Conservation (phyloP, 805 yeast species). For the Ogataea nakhonphanomensis region DNA sequence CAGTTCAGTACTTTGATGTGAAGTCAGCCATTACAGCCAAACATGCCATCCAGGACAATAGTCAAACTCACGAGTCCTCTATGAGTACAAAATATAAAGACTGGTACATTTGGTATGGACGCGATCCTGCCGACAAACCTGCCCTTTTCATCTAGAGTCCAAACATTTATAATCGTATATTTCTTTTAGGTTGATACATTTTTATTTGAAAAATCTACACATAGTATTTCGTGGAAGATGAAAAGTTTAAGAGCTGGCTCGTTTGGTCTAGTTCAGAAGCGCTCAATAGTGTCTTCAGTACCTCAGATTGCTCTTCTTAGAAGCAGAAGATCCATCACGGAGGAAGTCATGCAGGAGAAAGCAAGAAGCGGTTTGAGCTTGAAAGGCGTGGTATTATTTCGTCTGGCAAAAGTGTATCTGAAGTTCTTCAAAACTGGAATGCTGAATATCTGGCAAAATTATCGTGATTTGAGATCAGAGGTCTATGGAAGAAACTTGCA, state of each 20-base stretch:
- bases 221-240: not conserved
- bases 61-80: constrained; percentile 4
- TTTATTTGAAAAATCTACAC: constrained; percentile 3
- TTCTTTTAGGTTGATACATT: constrained; percentile 7
- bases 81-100: constrained; percentile 45
- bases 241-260: not conserved
- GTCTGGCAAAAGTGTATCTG: constrained; percentile 28
- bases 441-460: constrained; percentile 49
- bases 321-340: not conserved
- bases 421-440: constrained; percentile 59
- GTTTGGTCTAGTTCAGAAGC: not conserved
- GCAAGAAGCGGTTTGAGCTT: constrained; percentile 5
- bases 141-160: constrained; percentile 10
- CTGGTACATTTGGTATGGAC: constrained; percentile 67
- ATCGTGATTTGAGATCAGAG: constrained; percentile 25
- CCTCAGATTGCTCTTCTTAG: constrained; percentile 23
- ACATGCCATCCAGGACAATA: constrained; percentile 36
- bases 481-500: constrained; percentile 29
- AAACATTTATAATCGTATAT: constrained; percentile 2
- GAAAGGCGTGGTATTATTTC: constrained; percentile 14
- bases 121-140: constrained; percentile 60
- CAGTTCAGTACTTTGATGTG: constrained; percentile 57
- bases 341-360: constrained; percentile 1
- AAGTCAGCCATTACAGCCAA: constrained; percentile 59
- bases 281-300: not conserved